Base-by-base conservation (phyloP, 306 rosid species). In the Citrullus mucosospermus region DNA sequence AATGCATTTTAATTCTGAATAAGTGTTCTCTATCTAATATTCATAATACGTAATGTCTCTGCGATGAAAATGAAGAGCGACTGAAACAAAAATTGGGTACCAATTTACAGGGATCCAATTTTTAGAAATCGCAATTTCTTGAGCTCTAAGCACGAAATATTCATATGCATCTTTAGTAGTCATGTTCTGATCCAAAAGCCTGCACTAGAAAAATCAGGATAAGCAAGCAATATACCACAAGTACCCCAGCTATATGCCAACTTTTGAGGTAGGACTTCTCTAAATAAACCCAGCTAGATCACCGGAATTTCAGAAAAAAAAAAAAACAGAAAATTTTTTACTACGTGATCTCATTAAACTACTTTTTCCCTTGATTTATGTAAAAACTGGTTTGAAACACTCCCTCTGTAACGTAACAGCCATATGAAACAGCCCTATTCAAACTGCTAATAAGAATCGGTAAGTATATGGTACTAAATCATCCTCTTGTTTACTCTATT, bases 101-200 rank as follows among this genome's bases (percentile, higher is more conserved):
- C 99, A 95, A 83, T 95, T 95, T 75, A 95, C 97, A 0, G 99
- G 99, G 83, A 76, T 88, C 99, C 97, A 92, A 75, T 87, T 87
- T 80, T 86, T 87, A 20, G 96, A 92, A 82, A 95, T 69, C 9
- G 97, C 99, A 39, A 92, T 85, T 39, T 88, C 86, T 88, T 95
- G 99, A 81, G 97, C 97, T 88, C 86, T 91, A 54, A 92, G 85
- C 39, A 95, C 99, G 78, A 95, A 92, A 83, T 92, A 95, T 78
- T 88, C 82, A 84, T 95, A 95, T 41, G 97, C 99, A 41, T 88
- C 96, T 78, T 86, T 88, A 68, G 97, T 11, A 41, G 97, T 91
- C 90, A 91, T 78, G 86, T 89, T 88, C 54, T 83, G 88, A 57
- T 70, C 81, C 83, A 84, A 63, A 87, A 95, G 97, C 99, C 98